Conservation (phyloP, 1,139 yeast genomes). For the Geotrichum carabidarum region DNA sequence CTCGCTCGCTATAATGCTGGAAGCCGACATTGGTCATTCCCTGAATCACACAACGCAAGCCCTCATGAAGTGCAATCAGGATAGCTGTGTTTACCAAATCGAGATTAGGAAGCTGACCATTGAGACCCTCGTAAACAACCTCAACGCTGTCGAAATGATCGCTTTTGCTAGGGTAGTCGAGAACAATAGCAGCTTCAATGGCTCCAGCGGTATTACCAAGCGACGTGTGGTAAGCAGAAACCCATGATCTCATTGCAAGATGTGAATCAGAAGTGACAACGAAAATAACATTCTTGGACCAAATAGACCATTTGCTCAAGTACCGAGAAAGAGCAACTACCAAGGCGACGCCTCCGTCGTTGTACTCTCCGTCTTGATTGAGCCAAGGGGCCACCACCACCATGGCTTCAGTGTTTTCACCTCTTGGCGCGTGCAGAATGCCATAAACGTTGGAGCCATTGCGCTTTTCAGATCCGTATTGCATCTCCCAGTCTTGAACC, state of each 20-base stretch:
- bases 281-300: slow-evolving; percentile 91
- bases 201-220: slow-evolving; percentile 92
- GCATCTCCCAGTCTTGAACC: slow-evolving; percentile 39
- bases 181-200: slow-evolving; percentile 81
- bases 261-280: slow-evolving; percentile 75
- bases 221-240: slow-evolving; percentile 83
- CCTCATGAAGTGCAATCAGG: slow-evolving; percentile 66
- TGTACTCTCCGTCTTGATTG: slow-evolving; percentile 52
- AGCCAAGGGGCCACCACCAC: slow-evolving; percentile 86
- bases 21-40: slow-evolving; percentile 37
- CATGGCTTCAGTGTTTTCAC: slow-evolving; percentile 95
- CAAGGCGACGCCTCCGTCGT: slow-evolving; percentile 76
- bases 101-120: slow-evolving; percentile 92
- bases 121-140: slow-evolving; percentile 76
- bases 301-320: slow-evolving; percentile 78
- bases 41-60: slow-evolving; percentile 64
- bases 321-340: slow-evolving; percentile 71
- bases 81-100: slow-evolving; percentile 82
- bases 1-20: slow-evolving; percentile 41
- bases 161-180: slow-evolving; percentile 59
- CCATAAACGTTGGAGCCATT: slow-evolving; percentile 64
- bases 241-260: slow-evolving; percentile 77
- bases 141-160: slow-evolving; percentile 76
- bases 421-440: slow-evolving; percentile 85
- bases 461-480: slow-evolving; percentile 38